Evolutionary conservation across 2,329 filamentous ascomycete species (phyloP), one percentile per base, ranked within the genome.

Genomic region (Teratosphaeria epicoccoides): DNA sequence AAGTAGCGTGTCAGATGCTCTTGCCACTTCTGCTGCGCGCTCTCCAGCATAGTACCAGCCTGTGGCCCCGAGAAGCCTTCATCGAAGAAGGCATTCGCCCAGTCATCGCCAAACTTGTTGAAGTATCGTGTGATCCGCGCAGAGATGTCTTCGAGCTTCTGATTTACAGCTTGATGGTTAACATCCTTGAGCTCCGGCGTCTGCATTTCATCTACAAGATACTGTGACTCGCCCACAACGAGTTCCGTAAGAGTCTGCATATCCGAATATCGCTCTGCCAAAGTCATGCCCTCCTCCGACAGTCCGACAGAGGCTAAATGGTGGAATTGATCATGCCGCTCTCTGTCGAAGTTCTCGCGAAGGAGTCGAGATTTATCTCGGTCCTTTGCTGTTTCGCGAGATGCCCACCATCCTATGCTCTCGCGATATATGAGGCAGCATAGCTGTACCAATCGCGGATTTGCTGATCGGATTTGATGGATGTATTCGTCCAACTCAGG

Each of bases 41-140:
- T 61, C 60, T 83, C 78, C 49, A 98, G 76, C 24, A 58, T 82
- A 76, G 43, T 87, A 76, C 45, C 85, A 23, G 60, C 60, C 14
- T 50, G 45, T 79, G 51, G 80, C 79, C 60, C 80, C 78, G 28
- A 79, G 49, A 96, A 83, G 50, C 91, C 76, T 56, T 84, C 83
- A 52, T 87, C 80, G 67, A 95, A 97, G 55, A 88, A 86, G 0
- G 88, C 85, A 59, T 83, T 83, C 3, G 85, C 83, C 67, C 86
- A 89, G 1, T 73, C 71, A 56, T 82, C 74, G 14, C 81, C 81
- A 58, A 85, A 87, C 24, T 71, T 74, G n/a, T 76, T 73, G 61
- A 89, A 86, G 60, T 79, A 78, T 6, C 65, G 59, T 24, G 65
- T 62, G n/a, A 76, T 69, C 14, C 73, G 63, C 33, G 73, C 69